Conservation (phyloP, 2,329 filamentous ascomycete genomes). For the Chrysoporthe cubensis region DNA sequence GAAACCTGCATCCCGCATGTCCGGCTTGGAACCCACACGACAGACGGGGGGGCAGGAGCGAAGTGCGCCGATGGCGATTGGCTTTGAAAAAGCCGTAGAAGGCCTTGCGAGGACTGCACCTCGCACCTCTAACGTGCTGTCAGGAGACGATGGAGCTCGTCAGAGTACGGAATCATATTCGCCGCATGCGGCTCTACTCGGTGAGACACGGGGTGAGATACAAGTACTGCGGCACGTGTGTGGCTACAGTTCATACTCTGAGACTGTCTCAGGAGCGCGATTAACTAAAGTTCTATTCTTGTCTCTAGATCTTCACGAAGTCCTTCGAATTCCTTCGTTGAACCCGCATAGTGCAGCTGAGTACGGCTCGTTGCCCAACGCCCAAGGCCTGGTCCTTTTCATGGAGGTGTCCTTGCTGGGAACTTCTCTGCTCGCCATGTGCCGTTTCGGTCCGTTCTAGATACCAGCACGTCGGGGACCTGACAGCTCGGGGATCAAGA, state of each 20-base stretch:
- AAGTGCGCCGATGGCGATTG: neutral
- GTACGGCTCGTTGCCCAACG: neutral
- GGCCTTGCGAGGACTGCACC: neutral
- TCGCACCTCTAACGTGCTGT: neutral
- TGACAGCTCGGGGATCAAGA: neutral
- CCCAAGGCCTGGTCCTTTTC: neutral
- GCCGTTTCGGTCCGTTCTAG: neutral
- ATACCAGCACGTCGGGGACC: neutral
- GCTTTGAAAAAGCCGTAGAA: neutral
- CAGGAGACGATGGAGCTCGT: constrained; percentile 3
- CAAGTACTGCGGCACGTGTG: too few species aligned
- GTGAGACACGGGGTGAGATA: neutral
- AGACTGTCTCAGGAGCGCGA: neutral
- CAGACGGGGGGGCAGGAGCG: neutral
- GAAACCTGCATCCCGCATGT: neutral
- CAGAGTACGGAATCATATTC: neutral
- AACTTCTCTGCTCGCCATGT: neutral
- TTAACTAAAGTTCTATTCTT: neutral
- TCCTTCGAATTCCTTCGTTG: neutral
- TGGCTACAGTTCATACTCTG: neutral
- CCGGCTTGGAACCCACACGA: neutral
- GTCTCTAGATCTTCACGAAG: neutral
- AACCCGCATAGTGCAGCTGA: neutral
- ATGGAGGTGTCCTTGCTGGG: neutral
- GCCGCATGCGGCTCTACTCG: constrained; percentile 4